A percentile compares a stretch with the other conserved stretches of the same genome.
Conservation (phyloP, 2,329 filamentous ascomycete genomes). For the Aureobasidium mangrovei region DNA sequence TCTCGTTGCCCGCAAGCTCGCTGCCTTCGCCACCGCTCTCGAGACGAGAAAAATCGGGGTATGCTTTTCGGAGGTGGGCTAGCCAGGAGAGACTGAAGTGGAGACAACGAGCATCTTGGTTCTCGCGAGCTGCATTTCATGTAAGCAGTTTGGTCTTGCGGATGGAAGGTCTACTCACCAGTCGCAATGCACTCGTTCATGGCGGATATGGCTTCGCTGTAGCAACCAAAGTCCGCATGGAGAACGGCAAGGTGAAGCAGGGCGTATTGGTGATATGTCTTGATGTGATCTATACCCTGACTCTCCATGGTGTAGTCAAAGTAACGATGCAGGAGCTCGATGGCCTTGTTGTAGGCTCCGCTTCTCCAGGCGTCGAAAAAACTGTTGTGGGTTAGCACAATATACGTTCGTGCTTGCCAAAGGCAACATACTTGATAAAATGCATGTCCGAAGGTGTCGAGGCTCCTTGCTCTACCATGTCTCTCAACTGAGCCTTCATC, state of each 20-base stretch:
- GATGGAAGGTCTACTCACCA: conserved; percentile 18
- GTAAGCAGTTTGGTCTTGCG: background rate
- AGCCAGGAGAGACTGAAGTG: conserved; percentile 96
- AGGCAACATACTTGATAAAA: conserved; percentile 55
- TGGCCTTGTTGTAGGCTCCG: conserved; percentile 80
- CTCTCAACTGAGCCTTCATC: conserved; percentile 58
- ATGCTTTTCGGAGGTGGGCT: conserved; percentile 84
- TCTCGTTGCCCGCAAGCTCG: conserved; percentile 68
- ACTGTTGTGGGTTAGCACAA: conserved; percentile 32
- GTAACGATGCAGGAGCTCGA: conserved; percentile 86
- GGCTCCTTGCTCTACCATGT: conserved; percentile 57
- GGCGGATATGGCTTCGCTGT: conserved; percentile 79
- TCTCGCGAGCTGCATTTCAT: conserved; percentile 60
- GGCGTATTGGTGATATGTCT: conserved; percentile 88
- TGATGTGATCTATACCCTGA: conserved; percentile 63
- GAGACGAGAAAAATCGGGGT: conserved; percentile 42
- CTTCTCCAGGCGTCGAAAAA: conserved; percentile 90
- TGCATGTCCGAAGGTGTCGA: conserved; percentile 65
- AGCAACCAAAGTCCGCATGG: conserved; percentile 90
- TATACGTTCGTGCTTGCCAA: background rate
- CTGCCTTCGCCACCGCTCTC: conserved; percentile 31
- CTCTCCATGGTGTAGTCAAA: conserved; percentile 70
- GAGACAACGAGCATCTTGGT: conserved; percentile 81
- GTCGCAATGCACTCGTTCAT: conserved; percentile 94
- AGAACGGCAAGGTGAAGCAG: conserved; percentile 87